These are phyloP conservation scores for Sarocladium brachiariae DNA, from an alignment of 2,329 filamentous ascomycete species.

Conservation along the genomic window DNA sequence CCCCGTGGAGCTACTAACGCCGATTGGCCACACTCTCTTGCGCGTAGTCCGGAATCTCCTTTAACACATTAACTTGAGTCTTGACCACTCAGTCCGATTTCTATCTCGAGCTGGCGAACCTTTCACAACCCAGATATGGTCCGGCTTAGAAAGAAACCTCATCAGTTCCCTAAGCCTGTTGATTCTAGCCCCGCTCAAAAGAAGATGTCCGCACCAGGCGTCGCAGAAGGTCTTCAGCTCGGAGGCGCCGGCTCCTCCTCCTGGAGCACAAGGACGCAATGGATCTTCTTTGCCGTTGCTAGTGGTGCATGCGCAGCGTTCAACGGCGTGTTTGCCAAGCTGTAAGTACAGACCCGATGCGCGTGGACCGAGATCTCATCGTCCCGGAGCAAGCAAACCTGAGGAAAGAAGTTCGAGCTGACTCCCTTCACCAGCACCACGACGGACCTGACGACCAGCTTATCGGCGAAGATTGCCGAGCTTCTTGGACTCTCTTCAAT, in stretches of 20 bases:
- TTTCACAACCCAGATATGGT: conserved; percentile 3
- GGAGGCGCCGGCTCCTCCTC: conserved; percentile 11
- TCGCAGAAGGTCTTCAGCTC: conserved; percentile 10
- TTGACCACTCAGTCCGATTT: background rate
- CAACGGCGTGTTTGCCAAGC: conserved; percentile 78
- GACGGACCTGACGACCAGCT: conserved; percentile 43
- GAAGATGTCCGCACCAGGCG: conserved; percentile 3
- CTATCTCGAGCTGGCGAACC: background rate
- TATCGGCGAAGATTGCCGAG: conserved; percentile 38
- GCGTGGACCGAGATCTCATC: background rate
- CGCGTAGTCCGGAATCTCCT: background rate
- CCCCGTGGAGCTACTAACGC: background rate
- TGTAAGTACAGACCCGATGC: conserved; percentile 43
- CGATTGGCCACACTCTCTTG: background rate
- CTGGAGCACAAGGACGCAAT: conserved; percentile 36
- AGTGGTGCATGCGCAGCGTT: conserved; percentile 73
- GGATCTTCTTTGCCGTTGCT: conserved; percentile 64
- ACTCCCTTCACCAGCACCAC: conserved; percentile 39
- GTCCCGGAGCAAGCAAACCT: background rate
- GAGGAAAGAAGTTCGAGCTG: background rate
- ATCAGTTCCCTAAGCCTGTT: background rate
- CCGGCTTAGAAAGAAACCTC: conserved; percentile 5
- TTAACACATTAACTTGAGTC: background rate
- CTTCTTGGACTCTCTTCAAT: conserved; percentile 35
- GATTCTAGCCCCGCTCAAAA: background rate